Conservation (phyloP, 2,329 filamentous ascomycete species). For the Venturia effusa region DNA sequence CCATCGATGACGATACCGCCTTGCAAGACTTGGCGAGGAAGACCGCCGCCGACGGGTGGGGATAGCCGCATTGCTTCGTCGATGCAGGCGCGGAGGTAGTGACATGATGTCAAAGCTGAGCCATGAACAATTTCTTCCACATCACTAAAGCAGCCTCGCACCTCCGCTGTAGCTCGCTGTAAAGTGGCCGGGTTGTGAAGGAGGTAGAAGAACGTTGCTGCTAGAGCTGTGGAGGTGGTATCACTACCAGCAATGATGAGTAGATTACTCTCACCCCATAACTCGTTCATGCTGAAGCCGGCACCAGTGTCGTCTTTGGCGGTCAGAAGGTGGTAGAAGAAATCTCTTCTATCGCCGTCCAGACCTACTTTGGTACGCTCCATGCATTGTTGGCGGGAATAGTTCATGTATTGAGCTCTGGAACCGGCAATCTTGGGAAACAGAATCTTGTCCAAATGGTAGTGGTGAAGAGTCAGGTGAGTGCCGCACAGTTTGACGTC, state of each 20-base stretch:
- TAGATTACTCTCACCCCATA: conserved; percentile 39
- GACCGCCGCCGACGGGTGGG: conserved; percentile 27
- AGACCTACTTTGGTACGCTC: conserved; percentile 31
- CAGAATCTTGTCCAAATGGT: conserved; percentile 32
- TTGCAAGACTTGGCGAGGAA: conserved; percentile 26
- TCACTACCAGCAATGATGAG: conserved; percentile 39
- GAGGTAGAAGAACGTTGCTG: conserved; percentile 34
- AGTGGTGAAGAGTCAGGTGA: conserved; percentile 32
- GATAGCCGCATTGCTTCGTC: conserved; percentile 31
- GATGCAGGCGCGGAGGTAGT: conserved; percentile 28
- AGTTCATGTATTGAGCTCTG: conserved; percentile 31
- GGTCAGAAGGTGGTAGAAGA: conserved; percentile 37
- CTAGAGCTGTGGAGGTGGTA: conserved; percentile 32
- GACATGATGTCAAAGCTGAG: conserved; percentile 22
- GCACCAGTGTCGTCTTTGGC: conserved; percentile 34
- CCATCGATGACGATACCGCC: conserved; percentile 29
- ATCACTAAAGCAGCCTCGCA: conserved; percentile 22
- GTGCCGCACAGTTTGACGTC: conserved; percentile 27
- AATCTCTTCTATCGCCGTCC: conserved; percentile 33
- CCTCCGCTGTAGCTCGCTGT: conserved; percentile 23
- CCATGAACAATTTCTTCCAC: conserved; percentile 29
- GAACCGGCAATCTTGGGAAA: conserved; percentile 33
- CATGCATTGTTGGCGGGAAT: conserved; percentile 31
- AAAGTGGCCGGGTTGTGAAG: conserved; percentile 27
- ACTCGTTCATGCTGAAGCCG: conserved; percentile 33